Percentiles rank a stretch among this genome's conserved stretches.
Conservation (phyloP, 78 protist species). For the Dictyostelium purpureum region DNA sequence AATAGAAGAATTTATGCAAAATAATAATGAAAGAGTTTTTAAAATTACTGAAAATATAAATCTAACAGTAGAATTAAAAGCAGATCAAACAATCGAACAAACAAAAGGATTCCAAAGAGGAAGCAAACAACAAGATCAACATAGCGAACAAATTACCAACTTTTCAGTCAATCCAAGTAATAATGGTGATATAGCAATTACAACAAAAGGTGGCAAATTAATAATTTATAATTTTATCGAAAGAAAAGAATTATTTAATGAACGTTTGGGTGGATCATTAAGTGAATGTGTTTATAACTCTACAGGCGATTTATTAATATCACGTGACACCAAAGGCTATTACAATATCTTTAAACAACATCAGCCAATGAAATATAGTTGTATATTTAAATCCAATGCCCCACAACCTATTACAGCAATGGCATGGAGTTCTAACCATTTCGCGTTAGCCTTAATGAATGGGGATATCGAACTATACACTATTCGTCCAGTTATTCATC, state of each 20-base stretch:
- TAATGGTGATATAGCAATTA: neutral
- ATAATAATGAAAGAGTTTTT: too few species aligned
- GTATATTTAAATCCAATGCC: neutral
- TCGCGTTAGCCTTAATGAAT: conserved; percentile 6
- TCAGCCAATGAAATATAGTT: neutral
- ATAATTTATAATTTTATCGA: neutral
- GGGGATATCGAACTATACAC: conserved; percentile 10
- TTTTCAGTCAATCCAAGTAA: neutral
- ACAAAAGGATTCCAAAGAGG: too few species aligned
- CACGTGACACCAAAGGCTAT: neutral
- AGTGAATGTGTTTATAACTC: conserved; percentile 7
- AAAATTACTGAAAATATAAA: too few species aligned
- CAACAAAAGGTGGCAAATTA: neutral
- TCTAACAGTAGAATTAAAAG: too few species aligned
- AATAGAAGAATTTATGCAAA: too few species aligned
- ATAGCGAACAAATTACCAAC: neutral
- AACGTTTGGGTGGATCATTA: neutral
- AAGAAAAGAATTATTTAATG: neutral
- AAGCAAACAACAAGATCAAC: neutral
- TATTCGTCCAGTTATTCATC: neutral
- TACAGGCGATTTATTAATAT: neutral
- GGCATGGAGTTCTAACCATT: conserved; percentile 3
- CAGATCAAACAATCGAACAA: too few species aligned
- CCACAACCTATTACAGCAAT: neutral
- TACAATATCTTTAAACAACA: neutral